These are phyloP conservation scores for Vaccinium darrowii DNA, from an alignment of 148 eudicot genomes.

Conservation along the genomic window DNA sequence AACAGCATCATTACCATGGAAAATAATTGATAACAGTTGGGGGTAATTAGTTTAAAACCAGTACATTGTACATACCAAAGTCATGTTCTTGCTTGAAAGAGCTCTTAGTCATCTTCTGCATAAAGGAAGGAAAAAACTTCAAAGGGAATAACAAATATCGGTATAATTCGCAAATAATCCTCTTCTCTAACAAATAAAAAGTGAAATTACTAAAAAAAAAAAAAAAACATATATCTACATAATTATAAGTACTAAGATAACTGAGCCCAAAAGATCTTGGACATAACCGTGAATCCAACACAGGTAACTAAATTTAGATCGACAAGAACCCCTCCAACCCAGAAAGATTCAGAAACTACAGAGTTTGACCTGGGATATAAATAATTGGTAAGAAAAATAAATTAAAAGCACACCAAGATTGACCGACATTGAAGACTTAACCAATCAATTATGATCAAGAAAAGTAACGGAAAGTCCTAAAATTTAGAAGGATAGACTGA, in stretches of 20 bases:
- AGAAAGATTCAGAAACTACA: not conserved
- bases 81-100: slow-evolving; percentile 78
- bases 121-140: not conserved
- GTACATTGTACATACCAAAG: slow-evolving; percentile 47
- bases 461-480: not conserved
- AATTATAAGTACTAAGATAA: not conserved
- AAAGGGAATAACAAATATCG: not conserved
- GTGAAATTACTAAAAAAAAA: no score
- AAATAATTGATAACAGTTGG: not conserved
- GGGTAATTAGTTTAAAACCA: not conserved
- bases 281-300: not conserved
- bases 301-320: not conserved
- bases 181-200: not conserved
- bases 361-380: not conserved
- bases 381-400: not conserved
- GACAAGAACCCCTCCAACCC: not conserved
- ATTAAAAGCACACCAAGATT: not conserved
- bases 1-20: not conserved
- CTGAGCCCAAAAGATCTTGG: not conserved
- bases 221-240: not conserved
- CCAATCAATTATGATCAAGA: not conserved
- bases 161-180: not conserved
- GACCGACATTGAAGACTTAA: not conserved
- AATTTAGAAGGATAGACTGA: not conserved
- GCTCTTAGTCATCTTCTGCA: slow-evolving; percentile 60